These are phyloP conservation scores for Euphorbia neoarborescens DNA, from an alignment of 441 rosid genomes.

Conservation along the genomic window DNA sequence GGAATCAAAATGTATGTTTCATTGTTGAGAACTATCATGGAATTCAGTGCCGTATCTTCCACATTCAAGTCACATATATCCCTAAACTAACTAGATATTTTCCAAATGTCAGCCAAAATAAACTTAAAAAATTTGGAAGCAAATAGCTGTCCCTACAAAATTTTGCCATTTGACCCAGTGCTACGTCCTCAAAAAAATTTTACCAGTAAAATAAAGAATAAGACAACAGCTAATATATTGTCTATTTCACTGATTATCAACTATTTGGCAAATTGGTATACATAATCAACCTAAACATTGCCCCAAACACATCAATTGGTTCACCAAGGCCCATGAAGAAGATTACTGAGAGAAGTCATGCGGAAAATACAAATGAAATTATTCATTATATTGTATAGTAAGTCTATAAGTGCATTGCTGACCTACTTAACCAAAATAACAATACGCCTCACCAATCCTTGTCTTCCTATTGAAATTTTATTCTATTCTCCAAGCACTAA, in stretches of 20 bases:
- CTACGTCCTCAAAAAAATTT: background rate
- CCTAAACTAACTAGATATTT: conserved; percentile 3
- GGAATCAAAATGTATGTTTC: background rate
- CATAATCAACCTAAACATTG: background rate
- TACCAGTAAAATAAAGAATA: background rate
- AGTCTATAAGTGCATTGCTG: background rate
- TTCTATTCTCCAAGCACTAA: conserved; percentile 1
- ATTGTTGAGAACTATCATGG: background rate
- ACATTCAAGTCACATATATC: background rate
- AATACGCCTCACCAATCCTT: background rate
- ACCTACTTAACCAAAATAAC: background rate
- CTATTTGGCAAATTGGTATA: background rate
- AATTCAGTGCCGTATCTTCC: background rate
- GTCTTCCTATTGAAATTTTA: background rate
- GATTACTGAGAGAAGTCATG: background rate
- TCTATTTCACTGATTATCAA: background rate
- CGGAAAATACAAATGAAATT: background rate
- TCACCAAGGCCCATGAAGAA: background rate
- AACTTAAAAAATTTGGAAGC: background rate
- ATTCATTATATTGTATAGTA: background rate
- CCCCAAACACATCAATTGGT: background rate
- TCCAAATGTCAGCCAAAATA: background rate
- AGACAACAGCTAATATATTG: background rate
- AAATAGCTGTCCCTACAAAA: background rate
- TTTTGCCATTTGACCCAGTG: background rate